A percentile compares a stretch with the other conserved stretches of the same genome.
These are phyloP conservation scores for Simplicillium sp. DNA, from an alignment of 2,329 filamentous ascomycete species.

Conservation along the genomic window DNA sequence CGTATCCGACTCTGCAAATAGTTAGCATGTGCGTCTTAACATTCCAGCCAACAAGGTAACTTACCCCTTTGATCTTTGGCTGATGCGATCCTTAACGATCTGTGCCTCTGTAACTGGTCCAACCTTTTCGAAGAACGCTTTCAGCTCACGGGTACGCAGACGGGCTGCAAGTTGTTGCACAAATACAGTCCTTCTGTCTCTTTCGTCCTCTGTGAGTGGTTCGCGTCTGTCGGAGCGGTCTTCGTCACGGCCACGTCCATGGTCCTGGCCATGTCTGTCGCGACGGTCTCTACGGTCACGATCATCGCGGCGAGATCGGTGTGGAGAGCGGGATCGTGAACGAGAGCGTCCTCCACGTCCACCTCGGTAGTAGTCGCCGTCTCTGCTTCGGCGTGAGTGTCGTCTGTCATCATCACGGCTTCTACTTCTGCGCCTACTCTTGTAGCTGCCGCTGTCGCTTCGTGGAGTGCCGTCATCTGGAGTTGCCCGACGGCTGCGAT, in stretches of 20 bases:
- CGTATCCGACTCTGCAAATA: conserved; percentile 77
- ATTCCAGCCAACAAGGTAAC: conserved; percentile 18
- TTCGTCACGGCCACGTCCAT: conserved; percentile 46
- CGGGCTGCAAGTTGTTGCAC: conserved; percentile 96
- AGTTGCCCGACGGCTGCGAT: conserved; percentile 35
- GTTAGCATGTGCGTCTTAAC: conserved; percentile 24
- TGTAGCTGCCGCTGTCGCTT: conserved; percentile 71
- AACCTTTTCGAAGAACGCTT: conserved; percentile 90
- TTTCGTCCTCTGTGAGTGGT: conserved; percentile 85
- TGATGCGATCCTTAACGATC: conserved; percentile 96
- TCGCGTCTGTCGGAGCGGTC: conserved; percentile 29
- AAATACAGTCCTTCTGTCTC: conserved; percentile 93
- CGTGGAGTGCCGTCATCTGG: conserved; percentile 55
- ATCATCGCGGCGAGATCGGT: conserved; percentile 46
- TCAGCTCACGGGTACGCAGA: conserved; percentile 83
- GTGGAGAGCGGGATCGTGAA: conserved; percentile 64
- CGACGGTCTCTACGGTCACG: conserved; percentile 38
- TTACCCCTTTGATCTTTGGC: conserved; percentile 94
- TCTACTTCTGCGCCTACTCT: conserved; percentile 71
- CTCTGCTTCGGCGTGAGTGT: conserved; percentile 63
- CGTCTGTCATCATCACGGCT: conserved; percentile 69
- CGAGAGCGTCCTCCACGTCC: conserved; percentile 48
- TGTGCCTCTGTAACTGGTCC: conserved; percentile 94
- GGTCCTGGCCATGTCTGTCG: conserved; percentile 34
- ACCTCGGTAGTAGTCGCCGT: conserved; percentile 59